These are phyloP conservation scores for Cyclotella atomus DNA, from an alignment of 108 stramenopile genomes.

Conservation along the genomic window DNA sequence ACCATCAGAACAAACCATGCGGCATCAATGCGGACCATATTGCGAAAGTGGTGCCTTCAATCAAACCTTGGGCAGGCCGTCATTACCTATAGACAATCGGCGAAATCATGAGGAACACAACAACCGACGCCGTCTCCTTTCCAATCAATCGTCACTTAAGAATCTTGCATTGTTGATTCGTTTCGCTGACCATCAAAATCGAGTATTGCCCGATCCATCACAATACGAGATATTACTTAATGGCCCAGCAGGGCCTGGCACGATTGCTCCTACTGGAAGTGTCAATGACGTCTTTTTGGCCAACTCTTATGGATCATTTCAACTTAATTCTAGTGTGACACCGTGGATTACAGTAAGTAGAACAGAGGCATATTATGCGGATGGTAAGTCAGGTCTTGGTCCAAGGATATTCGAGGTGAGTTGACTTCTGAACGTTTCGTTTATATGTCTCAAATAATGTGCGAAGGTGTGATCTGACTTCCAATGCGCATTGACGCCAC, in stretches of 20 bases:
- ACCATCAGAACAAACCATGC: slow-evolving; percentile 14
- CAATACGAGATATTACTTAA: slow-evolving; percentile 52
- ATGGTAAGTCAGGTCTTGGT: slow-evolving; percentile 34
- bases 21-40: slow-evolving; percentile 14
- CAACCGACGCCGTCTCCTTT: slow-evolving; percentile 17
- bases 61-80: not conserved
- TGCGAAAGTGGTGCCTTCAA: slow-evolving; percentile 10
- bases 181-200: slow-evolving; percentile 59
- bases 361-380: slow-evolving; percentile 50
- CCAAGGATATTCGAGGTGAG: slow-evolving; percentile 18
- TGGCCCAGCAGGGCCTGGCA: slow-evolving; percentile 28
- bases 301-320: slow-evolving; percentile 49
- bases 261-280: slow-evolving; percentile 50
- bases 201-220: slow-evolving; percentile 42
- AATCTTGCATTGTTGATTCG: slow-evolving; percentile 60
- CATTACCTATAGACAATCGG: not conserved
- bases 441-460: not conserved
- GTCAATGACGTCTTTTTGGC: slow-evolving; percentile 32
- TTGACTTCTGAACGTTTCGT: not conserved
- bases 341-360: slow-evolving; percentile 46
- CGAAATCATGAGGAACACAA: slow-evolving; percentile 10
- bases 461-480: not conserved
- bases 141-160: slow-evolving; percentile 10
- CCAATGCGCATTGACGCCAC: not conserved
- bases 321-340: slow-evolving; percentile 40